phyloP scores from a whole-genome alignment of 2,329 filamentous ascomycete species.

The Scolecobasidium constrictum region DNA sequence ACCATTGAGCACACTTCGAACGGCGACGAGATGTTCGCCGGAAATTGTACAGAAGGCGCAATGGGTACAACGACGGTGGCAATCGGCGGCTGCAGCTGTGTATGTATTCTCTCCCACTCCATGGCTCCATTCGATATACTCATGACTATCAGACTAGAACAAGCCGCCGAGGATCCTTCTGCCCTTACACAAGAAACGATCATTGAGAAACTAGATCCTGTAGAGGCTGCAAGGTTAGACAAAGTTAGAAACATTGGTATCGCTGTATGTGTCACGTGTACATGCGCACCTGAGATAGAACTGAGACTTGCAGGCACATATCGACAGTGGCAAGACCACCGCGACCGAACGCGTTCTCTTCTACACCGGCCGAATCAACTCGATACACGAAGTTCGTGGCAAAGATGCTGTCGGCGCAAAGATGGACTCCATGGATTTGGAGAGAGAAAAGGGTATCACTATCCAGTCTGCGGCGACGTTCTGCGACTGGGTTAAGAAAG shows the following conservation, averaged over 20 bases:
- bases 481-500: constrained; percentile 86
- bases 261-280: constrained; percentile 48
- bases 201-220: constrained; percentile 68
- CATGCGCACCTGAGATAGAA: constrained; percentile 7
- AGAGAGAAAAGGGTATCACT: constrained; percentile 96
- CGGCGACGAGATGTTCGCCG: constrained; percentile 5
- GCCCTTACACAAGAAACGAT: constrained; percentile 53
- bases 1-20: constrained; percentile 11
- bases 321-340: constrained; percentile 97
- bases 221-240: constrained; percentile 67
- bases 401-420: constrained; percentile 94
- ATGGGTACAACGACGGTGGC: constrained; percentile 15
- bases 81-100: constrained; percentile 18
- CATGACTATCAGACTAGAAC: constrained; percentile 28
- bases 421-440: constrained; percentile 99
- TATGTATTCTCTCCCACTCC: constrained; percentile 9
- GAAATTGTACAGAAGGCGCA: constrained; percentile 1
- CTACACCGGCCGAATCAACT: constrained; percentile 94
- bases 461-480: constrained; percentile 98
- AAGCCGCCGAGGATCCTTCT: constrained; percentile 46
- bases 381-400: constrained; percentile 92
- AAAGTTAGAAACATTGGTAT: constrained; percentile 95
- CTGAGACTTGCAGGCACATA: constrained; percentile 64
- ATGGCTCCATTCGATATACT: background rate
- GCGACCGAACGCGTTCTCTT: constrained; percentile 93